Percentiles rank a stretch among this genome's conserved stretches.
These are phyloP conservation scores for Talaromyces sp. DNA, from an alignment of 2,329 filamentous ascomycete genomes.

Conservation along the genomic window DNA sequence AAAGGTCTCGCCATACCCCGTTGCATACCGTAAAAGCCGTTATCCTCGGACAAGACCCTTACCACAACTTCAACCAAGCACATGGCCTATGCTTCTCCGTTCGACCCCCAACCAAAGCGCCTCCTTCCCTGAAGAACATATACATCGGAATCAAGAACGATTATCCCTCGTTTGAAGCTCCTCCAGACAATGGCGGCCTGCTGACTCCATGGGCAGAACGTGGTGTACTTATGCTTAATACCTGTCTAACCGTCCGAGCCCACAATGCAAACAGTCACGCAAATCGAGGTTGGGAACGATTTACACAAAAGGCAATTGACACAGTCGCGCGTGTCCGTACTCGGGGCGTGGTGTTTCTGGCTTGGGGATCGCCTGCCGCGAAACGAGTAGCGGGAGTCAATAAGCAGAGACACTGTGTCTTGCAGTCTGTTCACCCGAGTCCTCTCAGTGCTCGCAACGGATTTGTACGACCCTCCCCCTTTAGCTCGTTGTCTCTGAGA, in stretches of 20 bases:
- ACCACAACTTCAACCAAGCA: conserved; percentile 93
- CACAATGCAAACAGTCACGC: conserved; percentile 84
- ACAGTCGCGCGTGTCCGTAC: conserved; percentile 74
- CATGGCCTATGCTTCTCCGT: conserved; percentile 97
- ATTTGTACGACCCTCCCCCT: conserved; percentile 56
- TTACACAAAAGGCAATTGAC: conserved; percentile 91
- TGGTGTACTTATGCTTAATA: conserved; percentile 90
- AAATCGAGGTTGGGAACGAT: conserved; percentile 84
- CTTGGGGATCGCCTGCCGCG: conserved; percentile 85
- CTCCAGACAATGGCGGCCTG: conserved; percentile 75
- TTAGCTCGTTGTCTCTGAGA: background rate
- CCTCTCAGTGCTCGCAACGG: conserved; percentile 82
- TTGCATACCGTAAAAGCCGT: conserved; percentile 86
- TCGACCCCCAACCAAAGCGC: conserved; percentile 80
- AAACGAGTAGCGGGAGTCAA: conserved; percentile 76
- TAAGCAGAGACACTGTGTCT: conserved; percentile 70
- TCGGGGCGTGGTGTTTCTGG: conserved; percentile 86
- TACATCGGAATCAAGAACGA: conserved; percentile 85
- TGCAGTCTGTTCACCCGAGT: conserved; percentile 87
- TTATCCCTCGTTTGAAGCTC: conserved; percentile 75
- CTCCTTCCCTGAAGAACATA: conserved; percentile 90
- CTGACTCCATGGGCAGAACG: conserved; percentile 92
- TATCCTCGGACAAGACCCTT: conserved; percentile 93
- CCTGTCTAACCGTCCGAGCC: conserved; percentile 87
- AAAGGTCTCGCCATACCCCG: conserved; percentile 91